Evolutionary conservation across 345 rosid species (phyloP).

Genomic region (Psidium guajava): DNA sequence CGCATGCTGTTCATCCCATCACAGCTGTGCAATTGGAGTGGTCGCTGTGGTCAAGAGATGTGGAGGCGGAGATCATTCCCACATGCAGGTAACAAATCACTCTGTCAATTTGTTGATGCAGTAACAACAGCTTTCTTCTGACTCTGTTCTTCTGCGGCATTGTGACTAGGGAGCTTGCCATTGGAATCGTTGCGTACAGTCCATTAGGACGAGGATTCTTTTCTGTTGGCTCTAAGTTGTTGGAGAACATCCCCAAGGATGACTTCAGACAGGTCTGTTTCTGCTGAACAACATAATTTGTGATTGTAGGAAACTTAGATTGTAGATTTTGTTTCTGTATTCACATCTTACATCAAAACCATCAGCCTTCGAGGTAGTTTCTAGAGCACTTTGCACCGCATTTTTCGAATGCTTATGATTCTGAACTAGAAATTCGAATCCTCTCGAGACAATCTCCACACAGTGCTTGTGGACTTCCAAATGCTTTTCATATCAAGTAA

Average conservation of each 20-base stretch:
- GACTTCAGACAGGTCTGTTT: conserved; percentile 41
- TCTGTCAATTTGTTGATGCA: not conserved
- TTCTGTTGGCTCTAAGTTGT: conserved; percentile 45
- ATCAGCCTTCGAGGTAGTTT: not conserved
- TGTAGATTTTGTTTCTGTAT: not conserved
- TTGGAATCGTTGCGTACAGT: conserved; percentile 65
- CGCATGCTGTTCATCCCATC: conserved; percentile 70
- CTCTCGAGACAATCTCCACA: not conserved
- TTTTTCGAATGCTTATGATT: not conserved
- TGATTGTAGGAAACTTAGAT: not conserved
- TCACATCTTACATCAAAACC: not conserved
- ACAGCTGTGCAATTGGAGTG: conserved; percentile 70
- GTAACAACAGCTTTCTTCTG: not conserved
- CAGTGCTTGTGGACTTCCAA: too few relatives aligned
- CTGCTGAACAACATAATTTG: not conserved
- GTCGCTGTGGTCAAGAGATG: conserved; percentile 83
- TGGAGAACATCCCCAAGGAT: conserved; percentile 26
- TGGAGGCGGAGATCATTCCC: conserved; percentile 57
- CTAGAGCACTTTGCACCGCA: not conserved
- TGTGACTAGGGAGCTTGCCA: conserved; percentile 53
- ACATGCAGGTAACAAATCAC: conserved; percentile 10
- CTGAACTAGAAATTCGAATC: not conserved
- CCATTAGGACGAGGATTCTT: conserved; percentile 65
- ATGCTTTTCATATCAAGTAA: not conserved
- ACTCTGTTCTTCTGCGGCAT: not conserved